These are phyloP conservation scores for Ophiorrhiza pumila DNA, from an alignment of 257 asterid genomes.

Conservation along the genomic window DNA sequence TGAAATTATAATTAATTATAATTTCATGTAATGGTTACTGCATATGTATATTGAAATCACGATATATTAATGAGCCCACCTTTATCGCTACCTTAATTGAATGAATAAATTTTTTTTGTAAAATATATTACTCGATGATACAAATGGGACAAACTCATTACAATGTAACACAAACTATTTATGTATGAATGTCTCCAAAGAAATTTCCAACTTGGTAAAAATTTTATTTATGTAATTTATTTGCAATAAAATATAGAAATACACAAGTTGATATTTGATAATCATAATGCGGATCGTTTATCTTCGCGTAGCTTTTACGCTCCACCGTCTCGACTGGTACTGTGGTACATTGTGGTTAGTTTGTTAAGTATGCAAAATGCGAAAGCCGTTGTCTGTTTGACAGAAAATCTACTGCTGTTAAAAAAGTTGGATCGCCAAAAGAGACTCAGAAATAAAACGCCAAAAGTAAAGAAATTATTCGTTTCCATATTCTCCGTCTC, in stretches of 20 bases:
- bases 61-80: too few species aligned
- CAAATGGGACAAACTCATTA: too few species aligned
- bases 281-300: too few species aligned
- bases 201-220: neutral
- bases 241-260: neutral
- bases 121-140: too few species aligned
- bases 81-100: too few species aligned
- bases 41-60: too few species aligned
- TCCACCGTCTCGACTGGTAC: neutral
- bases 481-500: neutral
- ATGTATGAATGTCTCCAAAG: neutral
- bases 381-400: constrained; percentile 8
- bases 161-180: neutral
- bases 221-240: too few species aligned
- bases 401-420: constrained; percentile 20
- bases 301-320: neutral
- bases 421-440: constrained; percentile 1
- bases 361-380: neutral
- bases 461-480: neutral
- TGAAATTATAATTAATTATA: too few species aligned
- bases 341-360: neutral
- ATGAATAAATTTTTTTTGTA: too few species aligned
- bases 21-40: too few species aligned
- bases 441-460: neutral
- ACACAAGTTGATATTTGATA: neutral